These are phyloP conservation scores for Cercospora sojina DNA, from an alignment of 2,329 filamentous ascomycete genomes.

Conservation along the genomic window DNA sequence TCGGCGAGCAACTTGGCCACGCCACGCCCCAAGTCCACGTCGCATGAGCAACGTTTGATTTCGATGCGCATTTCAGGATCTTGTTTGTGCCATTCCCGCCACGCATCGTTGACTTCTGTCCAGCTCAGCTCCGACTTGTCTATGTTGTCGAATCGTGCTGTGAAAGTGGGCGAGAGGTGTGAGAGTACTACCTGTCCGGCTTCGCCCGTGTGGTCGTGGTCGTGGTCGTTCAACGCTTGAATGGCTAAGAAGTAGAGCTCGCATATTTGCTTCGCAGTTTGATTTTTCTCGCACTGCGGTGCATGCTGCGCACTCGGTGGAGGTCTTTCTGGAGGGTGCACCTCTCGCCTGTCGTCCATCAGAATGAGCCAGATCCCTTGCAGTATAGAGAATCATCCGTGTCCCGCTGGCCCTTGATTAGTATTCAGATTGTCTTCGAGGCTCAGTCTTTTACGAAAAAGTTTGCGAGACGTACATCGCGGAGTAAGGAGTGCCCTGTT, in stretches of 20 bases:
- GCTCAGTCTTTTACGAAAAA: neutral
- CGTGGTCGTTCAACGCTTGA: slow-evolving; percentile 1
- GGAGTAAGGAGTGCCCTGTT: neutral
- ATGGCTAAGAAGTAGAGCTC: slow-evolving; percentile 1
- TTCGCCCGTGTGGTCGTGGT: slow-evolving; percentile 2
- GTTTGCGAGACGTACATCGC: neutral
- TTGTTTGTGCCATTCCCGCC: slow-evolving; percentile 3
- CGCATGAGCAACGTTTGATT: slow-evolving; percentile 6
- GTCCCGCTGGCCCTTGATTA: neutral
- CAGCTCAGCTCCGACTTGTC: neutral
- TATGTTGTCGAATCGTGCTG: slow-evolving; percentile 14
- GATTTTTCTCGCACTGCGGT: neutral
- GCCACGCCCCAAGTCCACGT: slow-evolving; percentile 12
- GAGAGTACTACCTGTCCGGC: neutral
- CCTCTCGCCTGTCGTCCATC: neutral
- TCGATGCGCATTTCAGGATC: slow-evolving; percentile 4
- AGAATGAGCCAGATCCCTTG: neutral
- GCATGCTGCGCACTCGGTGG: neutral
- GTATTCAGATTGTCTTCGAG: neutral
- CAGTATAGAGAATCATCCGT: neutral
- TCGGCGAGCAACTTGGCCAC: slow-evolving; percentile 7
- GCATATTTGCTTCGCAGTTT: neutral
- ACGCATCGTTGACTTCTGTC: neutral
- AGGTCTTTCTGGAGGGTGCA: neutral
- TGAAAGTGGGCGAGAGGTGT: slow-evolving; percentile 3